A percentile compares a stretch with the other conserved stretches of the same genome.
phyloP scores from a whole-genome alignment of 1,284 basidiomycete genomes.

The Cutaneotrichosporon cutaneum region DNA sequence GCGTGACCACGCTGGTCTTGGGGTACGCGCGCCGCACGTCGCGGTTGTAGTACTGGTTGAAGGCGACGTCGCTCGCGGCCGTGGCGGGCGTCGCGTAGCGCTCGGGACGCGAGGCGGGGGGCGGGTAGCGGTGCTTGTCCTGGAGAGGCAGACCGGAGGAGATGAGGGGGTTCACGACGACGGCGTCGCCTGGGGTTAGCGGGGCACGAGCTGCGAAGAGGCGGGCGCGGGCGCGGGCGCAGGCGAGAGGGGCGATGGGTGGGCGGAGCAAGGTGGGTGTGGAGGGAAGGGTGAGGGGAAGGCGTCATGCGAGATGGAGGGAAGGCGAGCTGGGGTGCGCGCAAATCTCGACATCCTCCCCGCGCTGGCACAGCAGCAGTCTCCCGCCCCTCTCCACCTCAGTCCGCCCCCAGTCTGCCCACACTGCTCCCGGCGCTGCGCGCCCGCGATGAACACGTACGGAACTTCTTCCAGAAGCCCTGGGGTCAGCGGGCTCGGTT shows the following conservation, averaged over 20 bases:
- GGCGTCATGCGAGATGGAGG: too few relatives aligned
- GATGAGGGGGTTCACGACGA: constrained; percentile 75
- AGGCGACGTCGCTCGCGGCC: constrained; percentile 62
- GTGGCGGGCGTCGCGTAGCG: constrained; percentile 81
- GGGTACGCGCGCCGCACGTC: constrained; percentile 88
- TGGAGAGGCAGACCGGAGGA: constrained; percentile 85
- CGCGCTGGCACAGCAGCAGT: too few relatives aligned
- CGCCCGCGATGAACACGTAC: constrained; percentile 56
- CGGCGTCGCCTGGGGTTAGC: constrained; percentile 57
- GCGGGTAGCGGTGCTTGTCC: constrained; percentile 72
- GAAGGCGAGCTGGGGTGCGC: too few relatives aligned
- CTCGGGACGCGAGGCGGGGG: constrained; percentile 82
- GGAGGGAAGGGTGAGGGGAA: neutral
- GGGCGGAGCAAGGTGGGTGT: constrained; percentile 1
- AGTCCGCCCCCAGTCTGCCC: neutral
- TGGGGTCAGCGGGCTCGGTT: constrained; percentile 28
- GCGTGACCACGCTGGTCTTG: constrained; percentile 77
- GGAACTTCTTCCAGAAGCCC: constrained; percentile 91
- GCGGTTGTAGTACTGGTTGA: constrained; percentile 76
- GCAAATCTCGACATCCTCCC: too few relatives aligned
- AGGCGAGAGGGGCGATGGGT: constrained; percentile 63
- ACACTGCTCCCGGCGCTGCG: neutral
- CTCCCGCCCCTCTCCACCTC: neutral
- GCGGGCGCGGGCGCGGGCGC: constrained; percentile 32
- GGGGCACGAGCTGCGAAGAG: too few relatives aligned